phyloP scores from a whole-genome alignment of 1,284 basidiomycete species.

The Xerocomus amazonicus region DNA sequence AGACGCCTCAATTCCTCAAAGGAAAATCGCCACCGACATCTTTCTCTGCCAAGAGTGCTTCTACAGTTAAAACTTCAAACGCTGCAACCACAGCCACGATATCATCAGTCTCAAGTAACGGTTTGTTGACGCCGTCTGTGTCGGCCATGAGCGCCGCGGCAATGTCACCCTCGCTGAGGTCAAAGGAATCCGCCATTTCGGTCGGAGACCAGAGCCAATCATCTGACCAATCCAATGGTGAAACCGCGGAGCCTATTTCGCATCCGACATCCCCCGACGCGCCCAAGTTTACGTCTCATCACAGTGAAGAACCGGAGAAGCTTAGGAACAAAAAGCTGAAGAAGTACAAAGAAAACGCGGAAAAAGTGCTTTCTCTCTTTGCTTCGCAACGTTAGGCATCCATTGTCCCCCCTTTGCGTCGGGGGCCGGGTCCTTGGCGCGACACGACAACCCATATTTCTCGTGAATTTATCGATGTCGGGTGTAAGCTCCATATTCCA shows the following conservation, averaged over 20 bases:
- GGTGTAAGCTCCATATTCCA: slow-evolving; percentile 18
- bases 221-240: slow-evolving; percentile 67
- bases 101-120: slow-evolving; percentile 46
- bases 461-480: slow-evolving; percentile 15
- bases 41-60: slow-evolving; percentile 46
- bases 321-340: slow-evolving; percentile 69
- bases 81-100: slow-evolving; percentile 47
- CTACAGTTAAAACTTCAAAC: slow-evolving; percentile 39
- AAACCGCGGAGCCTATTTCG: slow-evolving; percentile 30
- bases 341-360: slow-evolving; percentile 79
- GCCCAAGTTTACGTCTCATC: slow-evolving; percentile 27
- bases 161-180: slow-evolving; percentile 66
- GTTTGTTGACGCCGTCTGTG: slow-evolving; percentile 55
- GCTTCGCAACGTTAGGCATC: slow-evolving; percentile 46
- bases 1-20: slow-evolving; percentile 66
- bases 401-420: slow-evolving; percentile 1
- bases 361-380: slow-evolving; percentile 77
- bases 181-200: slow-evolving; percentile 71
- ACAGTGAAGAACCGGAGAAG: slow-evolving; percentile 47
- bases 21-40: slow-evolving; percentile 64
- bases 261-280: slow-evolving; percentile 33
- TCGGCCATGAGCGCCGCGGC: slow-evolving; percentile 44
- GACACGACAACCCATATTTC: slow-evolving; percentile 15
- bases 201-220: slow-evolving; percentile 63
- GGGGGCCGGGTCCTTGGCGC: slow-evolving; percentile 27